Conservation (phyloP, 2,329 filamentous ascomycete genomes). For the Alternaria sp. region DNA sequence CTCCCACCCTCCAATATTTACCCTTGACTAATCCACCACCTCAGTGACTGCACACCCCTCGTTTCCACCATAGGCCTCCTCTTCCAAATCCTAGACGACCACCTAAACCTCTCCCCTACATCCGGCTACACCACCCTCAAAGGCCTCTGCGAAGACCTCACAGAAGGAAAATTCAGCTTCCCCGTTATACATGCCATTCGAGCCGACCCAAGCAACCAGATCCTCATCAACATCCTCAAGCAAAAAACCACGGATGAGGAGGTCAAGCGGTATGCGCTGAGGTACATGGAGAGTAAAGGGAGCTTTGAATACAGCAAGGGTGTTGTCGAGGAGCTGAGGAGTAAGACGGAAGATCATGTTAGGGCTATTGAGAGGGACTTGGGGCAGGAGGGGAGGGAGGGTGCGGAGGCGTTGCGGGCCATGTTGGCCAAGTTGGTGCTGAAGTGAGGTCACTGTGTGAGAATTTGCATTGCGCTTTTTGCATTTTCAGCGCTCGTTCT, state of each 20-base stretch:
- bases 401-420: constrained; percentile 51
- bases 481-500: neutral
- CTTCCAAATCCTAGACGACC: constrained; percentile 93
- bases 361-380: constrained; percentile 51
- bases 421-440: constrained; percentile 55
- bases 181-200: constrained; percentile 94
- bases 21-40: constrained; percentile 9
- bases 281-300: constrained; percentile 88
- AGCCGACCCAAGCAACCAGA: constrained; percentile 73
- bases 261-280: constrained; percentile 89
- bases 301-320: constrained; percentile 86
- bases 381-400: constrained; percentile 49
- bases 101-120: constrained; percentile 75
- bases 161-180: constrained; percentile 96
- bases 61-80: constrained; percentile 85
- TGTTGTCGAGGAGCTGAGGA: constrained; percentile 59
- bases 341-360: constrained; percentile 56
- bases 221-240: constrained; percentile 90
- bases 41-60: constrained; percentile 77
- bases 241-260: constrained; percentile 87
- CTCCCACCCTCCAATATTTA: neutral
- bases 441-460: constrained; percentile 19
- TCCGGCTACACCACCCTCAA: constrained; percentile 81
- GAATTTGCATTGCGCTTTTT: neutral
- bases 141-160: constrained; percentile 92